Evolutionary conservation across 2,329 filamentous ascomycete genomes (phyloP).

Genomic region (Claviceps quebecensis): DNA sequence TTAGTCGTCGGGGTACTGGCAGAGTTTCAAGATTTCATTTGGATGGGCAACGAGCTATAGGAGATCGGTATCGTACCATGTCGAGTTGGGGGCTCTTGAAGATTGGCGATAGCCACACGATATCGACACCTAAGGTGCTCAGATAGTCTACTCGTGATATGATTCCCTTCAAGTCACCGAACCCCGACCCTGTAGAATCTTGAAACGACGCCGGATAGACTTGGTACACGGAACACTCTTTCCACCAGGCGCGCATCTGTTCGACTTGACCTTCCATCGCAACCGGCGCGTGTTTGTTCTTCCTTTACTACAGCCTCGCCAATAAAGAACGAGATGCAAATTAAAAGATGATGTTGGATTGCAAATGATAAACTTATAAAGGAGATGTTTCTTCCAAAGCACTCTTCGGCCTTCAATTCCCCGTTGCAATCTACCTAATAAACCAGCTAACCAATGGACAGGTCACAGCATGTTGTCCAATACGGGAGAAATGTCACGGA

Average conservation of each 20-base stretch:
- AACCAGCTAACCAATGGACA: too few species aligned
- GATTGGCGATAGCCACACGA: constrained; percentile 40
- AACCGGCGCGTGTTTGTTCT: neutral
- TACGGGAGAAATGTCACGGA: too few species aligned
- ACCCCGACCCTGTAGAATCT: constrained; percentile 40
- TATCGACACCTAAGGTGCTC: constrained; percentile 39
- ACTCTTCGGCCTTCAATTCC: neutral
- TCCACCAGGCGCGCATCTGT: constrained; percentile 37
- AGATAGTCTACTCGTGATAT: constrained; percentile 43
- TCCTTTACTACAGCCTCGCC: neutral
- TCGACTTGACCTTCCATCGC: constrained; percentile 13
- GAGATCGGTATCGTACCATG: constrained; percentile 29
- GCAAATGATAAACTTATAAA: too few species aligned
- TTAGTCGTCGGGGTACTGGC: neutral
- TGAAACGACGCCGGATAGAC: constrained; percentile 50
- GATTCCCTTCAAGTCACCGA: constrained; percentile 44
- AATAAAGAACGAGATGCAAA: neutral
- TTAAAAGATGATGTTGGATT: neutral
- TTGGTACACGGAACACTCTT: constrained; percentile 45
- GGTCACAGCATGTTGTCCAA: too few species aligned
- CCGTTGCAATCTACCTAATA: neutral
- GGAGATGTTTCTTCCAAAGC: neutral
- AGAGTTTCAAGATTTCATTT: neutral
- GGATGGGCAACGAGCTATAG: too few species aligned
- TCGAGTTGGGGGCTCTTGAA: constrained; percentile 45